phyloP scores from a whole-genome alignment of 257 asterid species.

The Primulina eburnea region DNA sequence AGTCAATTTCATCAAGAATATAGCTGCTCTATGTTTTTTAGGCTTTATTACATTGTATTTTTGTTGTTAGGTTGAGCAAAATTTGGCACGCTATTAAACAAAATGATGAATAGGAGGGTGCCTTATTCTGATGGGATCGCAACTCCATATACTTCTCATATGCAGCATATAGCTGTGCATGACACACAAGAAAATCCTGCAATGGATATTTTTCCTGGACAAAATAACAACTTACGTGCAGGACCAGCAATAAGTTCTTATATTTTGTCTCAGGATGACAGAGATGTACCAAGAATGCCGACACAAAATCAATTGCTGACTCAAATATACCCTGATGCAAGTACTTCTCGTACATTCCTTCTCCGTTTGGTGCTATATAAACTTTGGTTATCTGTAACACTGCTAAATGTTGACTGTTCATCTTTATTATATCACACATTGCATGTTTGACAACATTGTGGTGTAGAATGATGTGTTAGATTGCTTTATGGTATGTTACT shows the following conservation, averaged over 20 bases:
- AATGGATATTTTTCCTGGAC: neutral
- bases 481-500: no score
- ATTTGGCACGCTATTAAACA: neutral
- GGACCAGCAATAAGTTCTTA: conserved; percentile 2
- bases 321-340: neutral
- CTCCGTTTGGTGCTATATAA: neutral
- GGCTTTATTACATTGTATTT: neutral
- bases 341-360: neutral
- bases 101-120: conserved; percentile 4
- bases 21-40: neutral
- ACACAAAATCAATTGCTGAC: neutral
- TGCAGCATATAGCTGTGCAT: conserved; percentile 3
- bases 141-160: conserved; percentile 6
- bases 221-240: neutral
- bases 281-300: neutral
- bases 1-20: neutral
- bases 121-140: conserved; percentile 1
- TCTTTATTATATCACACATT: no score
- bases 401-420: neutral
- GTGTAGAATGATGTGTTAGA: no score
- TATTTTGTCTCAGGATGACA: neutral
- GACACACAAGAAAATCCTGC: neutral
- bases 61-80: neutral
- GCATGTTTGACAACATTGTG: no score
- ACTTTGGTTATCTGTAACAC: neutral